Base-by-base conservation (phyloP, 2,329 filamentous ascomycete species). In the Trichoderma sp. region DNA sequence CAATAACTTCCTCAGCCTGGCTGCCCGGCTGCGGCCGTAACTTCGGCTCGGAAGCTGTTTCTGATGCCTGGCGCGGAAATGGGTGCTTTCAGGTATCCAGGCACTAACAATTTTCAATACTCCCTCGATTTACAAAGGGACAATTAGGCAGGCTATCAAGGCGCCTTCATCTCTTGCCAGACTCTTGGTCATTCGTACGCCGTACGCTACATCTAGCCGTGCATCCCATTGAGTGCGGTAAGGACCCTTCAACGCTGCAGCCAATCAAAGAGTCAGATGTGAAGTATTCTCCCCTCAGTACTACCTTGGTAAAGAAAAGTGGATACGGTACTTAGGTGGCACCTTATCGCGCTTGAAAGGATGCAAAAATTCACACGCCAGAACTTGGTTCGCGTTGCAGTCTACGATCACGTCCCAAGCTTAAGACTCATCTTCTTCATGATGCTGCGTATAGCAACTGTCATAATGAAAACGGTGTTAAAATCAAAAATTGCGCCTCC, bases 401-500 rank as follows among this genome's bases (percentile, higher is more conserved):
- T 45, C 41, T 9, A 45, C 16, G 0, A 45, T 45, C 16, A 4
- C 38, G 6, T 41, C 16, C 6, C 35, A 14, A 38, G 14, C 35
- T 41, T n/a, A 27, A 38, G 11, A 12, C 41, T 1, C 50, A 63
- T 85, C 86, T 87, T 88, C 86, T 82, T 87, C 85, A 81, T 84
- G 82, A 69, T 84, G 77, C 75, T 81, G 82, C 85, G 50, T 84
- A 60, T 82, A 83, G 84, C 83, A 81, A 77, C 75, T 79, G 24
- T 75, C 84, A 86, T 77, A 85, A 87, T 85, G 87, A 88, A 88
- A 88, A 87, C 79, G 21, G 75, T 71, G 77, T 72, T 45, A 18
- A 72, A 24, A 89, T 85, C 86, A 88, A 89, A 89, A 88, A 88
- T 88, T 89, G 65, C 86, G 84, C 85, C 84, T 83, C 84, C 85